Evolutionary conservation across 352 stramenopile species (phyloP), one percentile per base, ranked within the genome.

Genomic region (Globisporangium acanthophoron): DNA sequence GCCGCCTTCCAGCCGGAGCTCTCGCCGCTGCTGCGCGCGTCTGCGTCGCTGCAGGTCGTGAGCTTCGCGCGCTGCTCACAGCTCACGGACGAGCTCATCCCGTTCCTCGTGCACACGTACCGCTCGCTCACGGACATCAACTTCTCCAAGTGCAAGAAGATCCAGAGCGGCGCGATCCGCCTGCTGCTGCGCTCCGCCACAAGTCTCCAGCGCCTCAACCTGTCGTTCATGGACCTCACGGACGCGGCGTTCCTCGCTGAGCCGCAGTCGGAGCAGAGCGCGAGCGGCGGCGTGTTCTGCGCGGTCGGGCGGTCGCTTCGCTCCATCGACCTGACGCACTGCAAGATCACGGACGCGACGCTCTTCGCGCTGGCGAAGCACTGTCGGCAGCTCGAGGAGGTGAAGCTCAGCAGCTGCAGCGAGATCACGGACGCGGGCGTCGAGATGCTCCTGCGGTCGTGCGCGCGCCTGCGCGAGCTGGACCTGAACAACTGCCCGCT

Each of bases 181-280:
- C 46, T 82, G 57, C 61, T 95, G 11, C 65, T 95, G 56, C 69
- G 73, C 35, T 83, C 81, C 3, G 66, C 73, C n/a, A 71, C 74
- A 8, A 64, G 75, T 33, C 62, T 94, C 20, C 64, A 91, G 66
- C 72, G 70, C 15, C 62, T 95, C 44, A 85, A 90, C 58, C 68
- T 95, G 58, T 94, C 86, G 39, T 95, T 92, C 67, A 94, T 90
- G 79, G 79, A 87, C 50, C 69, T 91, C 29, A 79, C 73, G 43
- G 83, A 93, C 67, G 71, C 69, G 0, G 73, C 79, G 48, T 91
- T 93, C 51, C 71, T 66, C n/a, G 71, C 70, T 20, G 69, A 85
- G 47, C 21, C 47, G n/a, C 35, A 35, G 44, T 20, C 39, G 24
- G 46, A 47, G 18, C 20, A 8, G 51, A 52, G 58, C 64, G 18